phyloP scores from a whole-genome alignment of 768 basidiomycete species.

The Cystobasidium ongulense region DNA sequence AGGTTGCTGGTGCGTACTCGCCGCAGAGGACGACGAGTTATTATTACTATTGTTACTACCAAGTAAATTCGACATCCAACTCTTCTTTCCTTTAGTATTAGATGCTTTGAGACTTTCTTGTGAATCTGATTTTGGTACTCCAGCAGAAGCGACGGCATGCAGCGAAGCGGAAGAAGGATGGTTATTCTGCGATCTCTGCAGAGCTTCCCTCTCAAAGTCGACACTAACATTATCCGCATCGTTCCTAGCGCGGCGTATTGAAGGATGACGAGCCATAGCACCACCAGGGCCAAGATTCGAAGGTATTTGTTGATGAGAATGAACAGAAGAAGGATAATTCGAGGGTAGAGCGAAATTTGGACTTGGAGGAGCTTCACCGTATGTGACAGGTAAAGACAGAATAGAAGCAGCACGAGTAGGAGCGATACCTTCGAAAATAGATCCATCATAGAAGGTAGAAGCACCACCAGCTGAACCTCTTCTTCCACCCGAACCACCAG shows the following conservation, averaged over 20 bases:
- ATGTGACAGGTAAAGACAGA: constrained; percentile 38
- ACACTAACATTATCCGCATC: constrained; percentile 22
- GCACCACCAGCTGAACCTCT: constrained; percentile 34
- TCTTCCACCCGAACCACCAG: constrained; percentile 20
- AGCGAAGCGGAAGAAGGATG: neutral
- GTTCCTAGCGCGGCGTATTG: neutral
- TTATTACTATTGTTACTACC: constrained; percentile 25
- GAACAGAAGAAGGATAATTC: constrained; percentile 10
- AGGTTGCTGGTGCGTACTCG: constrained; percentile 39
- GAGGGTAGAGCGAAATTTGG: neutral
- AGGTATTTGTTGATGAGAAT: constrained; percentile 24
- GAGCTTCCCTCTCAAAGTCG: constrained; percentile 26
- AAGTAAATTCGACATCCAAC: constrained; percentile 22
- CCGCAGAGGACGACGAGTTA: constrained; percentile 27
- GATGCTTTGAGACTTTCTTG: constrained; percentile 7
- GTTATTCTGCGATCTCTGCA: constrained; percentile 22
- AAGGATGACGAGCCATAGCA: neutral
- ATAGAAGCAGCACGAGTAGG: constrained; percentile 32
- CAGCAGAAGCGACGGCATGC: neutral
- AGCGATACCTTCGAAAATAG: constrained; percentile 43
- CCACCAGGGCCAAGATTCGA: neutral
- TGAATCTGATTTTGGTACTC: constrained; percentile 11
- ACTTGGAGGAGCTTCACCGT: constrained; percentile 28
- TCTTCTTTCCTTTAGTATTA: constrained; percentile 12
- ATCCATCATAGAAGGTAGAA: constrained; percentile 44